phyloP scores from a whole-genome alignment of 2,329 filamentous ascomycete genomes.

The Pseudodiploospora longispora region DNA sequence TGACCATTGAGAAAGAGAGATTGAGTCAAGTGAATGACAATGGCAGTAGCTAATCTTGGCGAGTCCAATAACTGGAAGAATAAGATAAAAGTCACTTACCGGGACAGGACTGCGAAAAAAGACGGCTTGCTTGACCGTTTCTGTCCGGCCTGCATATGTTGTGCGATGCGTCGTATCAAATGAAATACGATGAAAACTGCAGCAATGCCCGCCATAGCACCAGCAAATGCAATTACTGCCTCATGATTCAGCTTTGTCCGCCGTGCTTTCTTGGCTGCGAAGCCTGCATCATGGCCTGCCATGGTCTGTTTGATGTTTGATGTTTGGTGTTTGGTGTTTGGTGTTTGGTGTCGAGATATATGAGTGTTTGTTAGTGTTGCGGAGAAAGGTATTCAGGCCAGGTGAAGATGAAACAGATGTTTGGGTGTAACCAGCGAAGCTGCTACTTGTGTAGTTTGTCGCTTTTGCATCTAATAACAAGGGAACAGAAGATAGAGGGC shows the following conservation, averaged over 20 bases:
- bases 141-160: background rate
- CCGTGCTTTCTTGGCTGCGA: background rate
- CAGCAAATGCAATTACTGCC: slow-evolving; percentile 5
- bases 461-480: too few relatives aligned
- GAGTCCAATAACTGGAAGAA: background rate
- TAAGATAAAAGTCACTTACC: slow-evolving; percentile 3
- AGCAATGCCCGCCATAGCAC: slow-evolving; percentile 4
- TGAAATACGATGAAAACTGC: slow-evolving; percentile 8
- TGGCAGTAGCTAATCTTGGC: background rate
- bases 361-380: too few relatives aligned
- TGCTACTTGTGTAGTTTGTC: too few relatives aligned
- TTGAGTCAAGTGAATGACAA: too few relatives aligned
- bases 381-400: too few relatives aligned
- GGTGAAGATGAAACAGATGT: too few relatives aligned
- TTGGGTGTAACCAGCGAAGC: too few relatives aligned
- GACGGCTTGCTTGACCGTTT: background rate
- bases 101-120: slow-evolving; percentile 2
- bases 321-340: background rate
- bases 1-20: too few relatives aligned
- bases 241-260: slow-evolving; percentile 2
- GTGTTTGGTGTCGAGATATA: background rate
- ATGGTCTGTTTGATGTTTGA: too few relatives aligned
- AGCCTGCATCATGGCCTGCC: too few relatives aligned
- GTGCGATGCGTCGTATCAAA: slow-evolving; percentile 3
- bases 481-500: too few relatives aligned